Percentiles rank a stretch among this genome's conserved stretches.
Evolutionary conservation across 768 basidiomycete species (phyloP).

Genomic region (Pleurotus salmoneostramineus): DNA sequence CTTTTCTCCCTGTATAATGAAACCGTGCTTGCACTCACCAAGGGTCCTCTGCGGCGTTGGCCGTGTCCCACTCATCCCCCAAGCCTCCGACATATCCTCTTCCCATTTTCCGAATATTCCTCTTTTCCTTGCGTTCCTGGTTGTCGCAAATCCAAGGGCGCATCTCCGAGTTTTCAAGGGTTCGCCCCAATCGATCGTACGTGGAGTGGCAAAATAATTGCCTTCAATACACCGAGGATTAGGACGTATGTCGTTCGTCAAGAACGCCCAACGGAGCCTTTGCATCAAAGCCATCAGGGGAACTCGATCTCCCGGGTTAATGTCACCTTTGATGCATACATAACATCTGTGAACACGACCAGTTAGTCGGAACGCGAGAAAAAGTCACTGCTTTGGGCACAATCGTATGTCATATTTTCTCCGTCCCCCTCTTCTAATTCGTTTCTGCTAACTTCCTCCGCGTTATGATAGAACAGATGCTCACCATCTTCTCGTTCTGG

Average conservation of each 20-base stretch:
- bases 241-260: constrained; percentile 7
- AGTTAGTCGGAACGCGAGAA: too few species aligned
- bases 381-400: too few species aligned
- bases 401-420: too few species aligned
- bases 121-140: constrained; percentile 7
- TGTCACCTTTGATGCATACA: background rate
- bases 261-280: background rate
- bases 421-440: too few species aligned
- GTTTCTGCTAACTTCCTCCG: too few species aligned
- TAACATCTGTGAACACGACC: background rate
- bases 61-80: background rate
- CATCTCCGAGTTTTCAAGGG: background rate
- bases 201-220: constrained; percentile 6
- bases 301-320: too few species aligned
- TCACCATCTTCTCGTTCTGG: too few species aligned
- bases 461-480: too few species aligned
- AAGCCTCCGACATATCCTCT: constrained; percentile 7
- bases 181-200: background rate
- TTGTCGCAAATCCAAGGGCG: background rate
- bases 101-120: constrained; percentile 7
- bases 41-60: background rate
- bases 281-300: background rate
- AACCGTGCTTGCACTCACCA: background rate
- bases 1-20: background rate
- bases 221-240: constrained; percentile 8